Conservation (phyloP, 1,284 basidiomycete species). For the Bondarzewia mesenterica region DNA sequence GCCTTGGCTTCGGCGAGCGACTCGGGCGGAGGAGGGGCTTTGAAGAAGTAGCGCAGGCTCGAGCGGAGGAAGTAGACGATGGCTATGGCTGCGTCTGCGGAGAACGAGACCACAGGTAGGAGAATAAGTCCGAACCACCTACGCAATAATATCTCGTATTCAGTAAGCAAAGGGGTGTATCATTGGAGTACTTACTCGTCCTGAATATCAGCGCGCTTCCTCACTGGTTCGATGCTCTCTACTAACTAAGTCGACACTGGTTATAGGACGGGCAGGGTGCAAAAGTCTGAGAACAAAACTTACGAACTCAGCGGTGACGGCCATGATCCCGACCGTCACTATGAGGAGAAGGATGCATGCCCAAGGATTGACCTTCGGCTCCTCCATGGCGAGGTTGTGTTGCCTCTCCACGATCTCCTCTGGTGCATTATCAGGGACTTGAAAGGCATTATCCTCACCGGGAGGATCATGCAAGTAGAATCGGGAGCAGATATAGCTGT, state of each 20-base stretch:
- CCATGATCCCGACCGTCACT: constrained; percentile 51
- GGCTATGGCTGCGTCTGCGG: constrained; percentile 55
- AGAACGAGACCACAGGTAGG: constrained; percentile 61
- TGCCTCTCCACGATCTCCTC: constrained; percentile 32
- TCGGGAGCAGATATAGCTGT: constrained; percentile 54
- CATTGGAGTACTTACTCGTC: constrained; percentile 24
- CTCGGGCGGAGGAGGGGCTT: constrained; percentile 3
- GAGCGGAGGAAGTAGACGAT: constrained; percentile 38
- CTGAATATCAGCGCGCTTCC: constrained; percentile 30
- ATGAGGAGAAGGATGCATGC: constrained; percentile 45
- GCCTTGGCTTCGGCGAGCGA: constrained; percentile 48
- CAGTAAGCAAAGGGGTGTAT: not conserved
- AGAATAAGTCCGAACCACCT: constrained; percentile 62
- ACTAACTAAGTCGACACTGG: constrained; percentile 36
- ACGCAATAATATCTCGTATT: not conserved
- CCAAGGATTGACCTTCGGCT: constrained; percentile 54
- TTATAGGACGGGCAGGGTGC: not conserved
- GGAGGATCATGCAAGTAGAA: constrained; percentile 64
- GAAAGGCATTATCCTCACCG: constrained; percentile 42
- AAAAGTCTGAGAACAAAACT: constrained; percentile 13
- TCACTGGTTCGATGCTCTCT: constrained; percentile 50
- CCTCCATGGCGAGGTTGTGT: constrained; percentile 27
- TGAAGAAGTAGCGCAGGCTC: not conserved
- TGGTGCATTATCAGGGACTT: constrained; percentile 34
- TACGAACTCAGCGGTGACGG: constrained; percentile 61